Evolutionary conservation across 2,329 filamentous ascomycete species (phyloP), one percentile per base, ranked within the genome.

Genomic region (Calonectria pauciramosa): DNA sequence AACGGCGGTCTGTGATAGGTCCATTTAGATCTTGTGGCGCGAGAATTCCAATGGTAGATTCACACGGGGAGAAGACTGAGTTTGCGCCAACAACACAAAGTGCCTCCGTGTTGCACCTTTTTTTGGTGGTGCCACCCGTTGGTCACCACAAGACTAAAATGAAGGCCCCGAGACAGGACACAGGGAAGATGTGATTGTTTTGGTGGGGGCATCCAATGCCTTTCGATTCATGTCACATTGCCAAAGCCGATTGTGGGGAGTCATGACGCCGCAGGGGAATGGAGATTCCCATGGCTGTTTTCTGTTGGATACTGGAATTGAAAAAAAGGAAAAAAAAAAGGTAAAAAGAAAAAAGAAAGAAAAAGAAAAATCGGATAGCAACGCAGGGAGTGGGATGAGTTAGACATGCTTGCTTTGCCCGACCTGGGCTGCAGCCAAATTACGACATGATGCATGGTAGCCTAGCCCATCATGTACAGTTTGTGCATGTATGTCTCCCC

Each of bases 191-290:
- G 34, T 23, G 34, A 26, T 26, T 63, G 56, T 36, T 16, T 41
- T 63, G 36, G 56, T 30, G 56, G 56, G 13, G 36, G 16, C 32
- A 9, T 11, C 23, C 14, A 41, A 41, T 63, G 34, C 34, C 34
- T 26, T 63, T 41, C 34, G 56, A 63, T 63, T 63, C 34, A 63
- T 63, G 56, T 63, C 36, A 41, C 56, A 63, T 63, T 63, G 56
- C 34, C 10, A 41, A 30, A 30, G 47, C n/a, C 16, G 49, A 36
- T 47, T 47, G 44, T 47, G 64, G 47, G 20, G 47, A 20, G 44
- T 49, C 26, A 28, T 52, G 41, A 47, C 47, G n/a, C 30, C 9
- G 36, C n/a, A 26, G 30, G 34, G 64, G 51, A 34, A 47, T 67
- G 47, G 18, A 3, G n/a, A 51, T 67, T 52, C 20, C n/a, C 13